These are phyloP conservation scores for Nannizziopsis barbatae DNA, from an alignment of 2,329 filamentous ascomycete species.

Conservation along the genomic window DNA sequence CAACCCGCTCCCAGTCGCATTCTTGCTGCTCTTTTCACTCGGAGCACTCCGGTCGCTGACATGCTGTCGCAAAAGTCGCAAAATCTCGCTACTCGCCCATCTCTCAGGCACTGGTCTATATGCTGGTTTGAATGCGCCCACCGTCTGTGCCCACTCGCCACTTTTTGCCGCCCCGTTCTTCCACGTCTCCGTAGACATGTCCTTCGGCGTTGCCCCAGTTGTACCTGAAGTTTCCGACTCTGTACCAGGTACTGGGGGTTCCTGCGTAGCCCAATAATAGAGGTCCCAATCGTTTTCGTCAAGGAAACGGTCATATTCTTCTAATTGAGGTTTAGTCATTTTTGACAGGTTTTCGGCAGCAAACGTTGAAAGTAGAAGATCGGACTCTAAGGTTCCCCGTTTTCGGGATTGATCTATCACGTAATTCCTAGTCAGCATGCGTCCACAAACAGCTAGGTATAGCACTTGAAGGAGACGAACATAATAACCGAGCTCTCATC, in stretches of 20 bases:
- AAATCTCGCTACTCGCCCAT: slow-evolving; percentile 74
- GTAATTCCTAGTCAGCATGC: slow-evolving; percentile 3
- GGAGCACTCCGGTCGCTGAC: slow-evolving; percentile 58
- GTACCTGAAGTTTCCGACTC: slow-evolving; percentile 14
- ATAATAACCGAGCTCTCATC: slow-evolving; percentile 76
- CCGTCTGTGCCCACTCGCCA: slow-evolving; percentile 93
- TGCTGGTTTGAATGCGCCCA: slow-evolving; percentile 86
- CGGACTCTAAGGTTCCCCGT: slow-evolving; percentile 86
- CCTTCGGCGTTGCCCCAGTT: slow-evolving; percentile 21
- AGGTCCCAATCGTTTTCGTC: slow-evolving; percentile 99
- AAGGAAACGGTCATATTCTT: slow-evolving; percentile 81
- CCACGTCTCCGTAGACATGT: slow-evolving; percentile 37
- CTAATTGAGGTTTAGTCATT: slow-evolving; percentile 63
- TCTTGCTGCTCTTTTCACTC: slow-evolving; percentile 29
- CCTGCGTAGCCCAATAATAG: slow-evolving; percentile 98
- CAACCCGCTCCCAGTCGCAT: slow-evolving; percentile 32
- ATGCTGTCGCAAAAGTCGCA: slow-evolving; percentile 66
- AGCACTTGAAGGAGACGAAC: slow-evolving; percentile 25
- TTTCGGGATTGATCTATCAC: slow-evolving; percentile 83
- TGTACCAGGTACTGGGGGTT: slow-evolving; percentile 34
- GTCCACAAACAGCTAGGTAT: background rate
- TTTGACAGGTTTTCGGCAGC: slow-evolving; percentile 63
- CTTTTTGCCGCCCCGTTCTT: slow-evolving; percentile 43
- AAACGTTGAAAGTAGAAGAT: slow-evolving; percentile 93
- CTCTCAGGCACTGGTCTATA: slow-evolving; percentile 79